Conservation (phyloP, 2,329 filamentous ascomycete genomes). For the Monosporascus sp. region DNA sequence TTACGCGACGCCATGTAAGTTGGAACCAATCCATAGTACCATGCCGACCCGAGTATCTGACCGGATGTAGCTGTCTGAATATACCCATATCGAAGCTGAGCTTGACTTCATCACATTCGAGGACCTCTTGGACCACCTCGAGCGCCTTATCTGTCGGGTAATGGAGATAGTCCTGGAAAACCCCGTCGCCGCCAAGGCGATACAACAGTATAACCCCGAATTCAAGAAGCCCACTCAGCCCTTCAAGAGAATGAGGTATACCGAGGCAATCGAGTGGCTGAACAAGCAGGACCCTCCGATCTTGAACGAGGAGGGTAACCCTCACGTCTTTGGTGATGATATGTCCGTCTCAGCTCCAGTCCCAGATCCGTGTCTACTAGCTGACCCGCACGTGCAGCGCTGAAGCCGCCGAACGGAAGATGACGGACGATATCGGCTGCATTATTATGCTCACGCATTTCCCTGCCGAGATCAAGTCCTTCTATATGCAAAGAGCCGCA, state of each 20-base stretch:
- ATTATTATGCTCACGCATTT: conserved; percentile 98
- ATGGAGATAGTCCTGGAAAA: conserved; percentile 74
- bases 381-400: conserved; percentile 37
- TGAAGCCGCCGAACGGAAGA: conserved; percentile 90
- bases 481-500: conserved; percentile 94
- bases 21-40: neutral
- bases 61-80: conserved; percentile 66
- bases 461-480: conserved; percentile 95
- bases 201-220: conserved; percentile 85
- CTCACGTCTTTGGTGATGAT: conserved; percentile 91
- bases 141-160: conserved; percentile 81
- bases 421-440: conserved; percentile 94
- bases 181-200: conserved; percentile 63
- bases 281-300: conserved; percentile 75
- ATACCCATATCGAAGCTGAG: conserved; percentile 94
- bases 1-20: conserved; percentile 74
- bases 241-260: conserved; percentile 92
- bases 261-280: conserved; percentile 92
- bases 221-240: conserved; percentile 79
- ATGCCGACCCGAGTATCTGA: neutral
- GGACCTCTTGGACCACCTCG: conserved; percentile 81
- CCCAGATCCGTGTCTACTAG: neutral
- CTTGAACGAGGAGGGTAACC: conserved; percentile 84
- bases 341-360: conserved; percentile 42
- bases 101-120: conserved; percentile 93